These are phyloP conservation scores for Leishmania turanica DNA, from an alignment of 208 protist genomes.

Conservation along the genomic window DNA sequence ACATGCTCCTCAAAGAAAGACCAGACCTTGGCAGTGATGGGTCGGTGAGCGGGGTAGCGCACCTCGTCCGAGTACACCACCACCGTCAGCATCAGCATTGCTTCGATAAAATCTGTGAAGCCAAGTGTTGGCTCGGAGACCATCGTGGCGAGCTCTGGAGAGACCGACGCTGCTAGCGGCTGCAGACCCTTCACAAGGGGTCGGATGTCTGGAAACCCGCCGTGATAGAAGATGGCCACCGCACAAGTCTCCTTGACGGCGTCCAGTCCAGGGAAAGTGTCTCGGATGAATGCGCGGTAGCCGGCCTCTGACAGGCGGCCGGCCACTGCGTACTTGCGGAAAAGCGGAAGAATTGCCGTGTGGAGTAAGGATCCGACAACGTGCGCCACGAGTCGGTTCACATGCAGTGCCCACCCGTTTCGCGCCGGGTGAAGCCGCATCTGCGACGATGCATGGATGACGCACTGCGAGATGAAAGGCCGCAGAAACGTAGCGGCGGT, in stretches of 20 bases:
- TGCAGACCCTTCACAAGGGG: constrained; percentile 26
- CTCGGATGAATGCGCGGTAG: constrained; percentile 59
- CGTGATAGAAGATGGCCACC: constrained; percentile 62
- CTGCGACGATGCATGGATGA: constrained; percentile 50
- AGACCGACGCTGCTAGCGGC: background rate
- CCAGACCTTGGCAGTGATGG: constrained; percentile 86
- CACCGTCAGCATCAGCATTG: constrained; percentile 79
- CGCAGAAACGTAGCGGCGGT: constrained; percentile 64
- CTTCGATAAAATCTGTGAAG: constrained; percentile 80
- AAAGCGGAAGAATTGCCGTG: constrained; percentile 67
- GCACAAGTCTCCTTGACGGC: constrained; percentile 53
- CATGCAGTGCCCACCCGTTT: constrained; percentile 71
- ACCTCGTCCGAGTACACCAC: constrained; percentile 76
- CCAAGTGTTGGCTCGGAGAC: constrained; percentile 31
- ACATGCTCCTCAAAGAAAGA: constrained; percentile 68
- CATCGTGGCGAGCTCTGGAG: constrained; percentile 3
- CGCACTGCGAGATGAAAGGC: constrained; percentile 53
- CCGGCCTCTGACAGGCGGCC: constrained; percentile 55
- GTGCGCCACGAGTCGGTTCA: constrained; percentile 69
- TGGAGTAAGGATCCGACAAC: constrained; percentile 49
- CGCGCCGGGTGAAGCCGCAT: constrained; percentile 52
- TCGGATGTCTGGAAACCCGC: constrained; percentile 57
- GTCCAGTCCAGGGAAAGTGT: constrained; percentile 55
- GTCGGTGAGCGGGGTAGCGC: constrained; percentile 49
- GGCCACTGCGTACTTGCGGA: constrained; percentile 44